Conservation (phyloP, 352 stramenopile species). For the Phytophthora pisi region DNA sequence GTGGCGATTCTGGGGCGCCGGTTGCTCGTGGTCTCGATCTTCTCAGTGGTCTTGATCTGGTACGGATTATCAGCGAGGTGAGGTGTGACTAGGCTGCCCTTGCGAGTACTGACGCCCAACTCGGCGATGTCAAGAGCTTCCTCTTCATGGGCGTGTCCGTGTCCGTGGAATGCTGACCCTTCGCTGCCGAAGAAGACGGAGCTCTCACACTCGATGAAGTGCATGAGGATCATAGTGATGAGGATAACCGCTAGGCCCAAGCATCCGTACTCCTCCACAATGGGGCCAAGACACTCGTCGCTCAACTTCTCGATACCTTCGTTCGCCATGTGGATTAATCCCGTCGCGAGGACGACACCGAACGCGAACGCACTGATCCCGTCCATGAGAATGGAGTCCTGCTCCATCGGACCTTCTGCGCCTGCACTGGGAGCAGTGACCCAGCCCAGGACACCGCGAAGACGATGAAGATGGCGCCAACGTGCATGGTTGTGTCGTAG, state of each 20-base stretch:
- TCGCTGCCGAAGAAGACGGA: conserved; percentile 40
- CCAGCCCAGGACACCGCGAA: conserved; percentile 43
- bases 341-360: conserved; percentile 63
- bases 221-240: conserved; percentile 51
- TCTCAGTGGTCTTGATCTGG: conserved; percentile 9
- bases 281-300: conserved; percentile 45
- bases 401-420: conserved; percentile 26
- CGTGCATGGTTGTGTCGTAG: conserved; percentile 43
- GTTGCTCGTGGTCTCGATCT: neutral
- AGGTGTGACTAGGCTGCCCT: neutral
- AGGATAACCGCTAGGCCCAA: conserved; percentile 51
- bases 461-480: conserved; percentile 52
- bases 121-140: neutral
- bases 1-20: conserved; percentile 46
- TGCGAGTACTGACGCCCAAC: conserved; percentile 1
- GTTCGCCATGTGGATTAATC: conserved; percentile 73
- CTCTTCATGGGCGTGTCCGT: conserved; percentile 10
- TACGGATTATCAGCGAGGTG: neutral
- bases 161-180: conserved; percentile 6
- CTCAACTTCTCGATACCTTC: conserved; percentile 55
- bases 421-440: conserved; percentile 42
- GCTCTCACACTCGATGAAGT: conserved; percentile 58
- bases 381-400: conserved; percentile 41
- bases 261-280: conserved; percentile 52
- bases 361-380: conserved; percentile 55